Evolutionary conservation across 495 filamentous ascomycete genomes (phyloP).

Genomic region (Penicillium manginii): DNA sequence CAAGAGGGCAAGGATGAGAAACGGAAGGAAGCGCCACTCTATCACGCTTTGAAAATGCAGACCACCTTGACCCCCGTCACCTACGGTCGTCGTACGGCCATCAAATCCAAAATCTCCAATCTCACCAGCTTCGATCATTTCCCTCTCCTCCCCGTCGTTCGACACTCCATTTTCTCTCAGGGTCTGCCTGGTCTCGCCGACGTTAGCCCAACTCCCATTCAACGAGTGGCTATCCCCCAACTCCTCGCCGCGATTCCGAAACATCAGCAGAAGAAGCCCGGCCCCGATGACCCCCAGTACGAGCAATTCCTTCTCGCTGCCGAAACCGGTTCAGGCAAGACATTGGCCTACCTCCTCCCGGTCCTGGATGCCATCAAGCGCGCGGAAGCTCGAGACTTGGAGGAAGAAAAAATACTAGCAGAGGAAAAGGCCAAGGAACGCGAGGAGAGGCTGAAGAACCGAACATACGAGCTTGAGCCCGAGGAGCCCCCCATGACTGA

Average conservation of each 20-base stretch:
- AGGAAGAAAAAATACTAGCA: slow-evolving; percentile 55
- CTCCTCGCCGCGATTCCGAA: slow-evolving; percentile 57
- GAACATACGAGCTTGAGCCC: slow-evolving; percentile 57
- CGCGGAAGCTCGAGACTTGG: slow-evolving; percentile 66
- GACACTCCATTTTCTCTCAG: slow-evolving; percentile 70
- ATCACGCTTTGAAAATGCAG: slow-evolving; percentile 96
- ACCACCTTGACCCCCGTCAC: slow-evolving; percentile 71
- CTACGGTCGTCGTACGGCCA: slow-evolving; percentile 67
- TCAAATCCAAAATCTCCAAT: slow-evolving; percentile 70
- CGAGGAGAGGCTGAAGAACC: slow-evolving; percentile 53
- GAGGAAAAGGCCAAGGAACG: slow-evolving; percentile 50
- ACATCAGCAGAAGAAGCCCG: slow-evolving; percentile 31
- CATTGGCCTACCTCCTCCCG: slow-evolving; percentile 86
- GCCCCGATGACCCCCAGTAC: slow-evolving; percentile 46
- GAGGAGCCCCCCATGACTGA: slow-evolving; percentile 58
- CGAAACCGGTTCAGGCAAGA: slow-evolving; percentile 97
- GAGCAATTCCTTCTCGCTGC: slow-evolving; percentile 87
- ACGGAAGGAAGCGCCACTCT: slow-evolving; percentile 54
- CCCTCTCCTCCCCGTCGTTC: slow-evolving; percentile 69
- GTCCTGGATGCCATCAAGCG: slow-evolving; percentile 80
- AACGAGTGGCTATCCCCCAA: slow-evolving; percentile 82
- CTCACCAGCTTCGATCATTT: slow-evolving; percentile 82
- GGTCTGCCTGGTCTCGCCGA: slow-evolving; percentile 72
- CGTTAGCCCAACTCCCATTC: slow-evolving; percentile 81
- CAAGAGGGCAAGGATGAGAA: slow-evolving; percentile 37